Evolutionary conservation across 1,139 yeast species (phyloP).

Genomic region (Geotrichum histeridarum): DNA sequence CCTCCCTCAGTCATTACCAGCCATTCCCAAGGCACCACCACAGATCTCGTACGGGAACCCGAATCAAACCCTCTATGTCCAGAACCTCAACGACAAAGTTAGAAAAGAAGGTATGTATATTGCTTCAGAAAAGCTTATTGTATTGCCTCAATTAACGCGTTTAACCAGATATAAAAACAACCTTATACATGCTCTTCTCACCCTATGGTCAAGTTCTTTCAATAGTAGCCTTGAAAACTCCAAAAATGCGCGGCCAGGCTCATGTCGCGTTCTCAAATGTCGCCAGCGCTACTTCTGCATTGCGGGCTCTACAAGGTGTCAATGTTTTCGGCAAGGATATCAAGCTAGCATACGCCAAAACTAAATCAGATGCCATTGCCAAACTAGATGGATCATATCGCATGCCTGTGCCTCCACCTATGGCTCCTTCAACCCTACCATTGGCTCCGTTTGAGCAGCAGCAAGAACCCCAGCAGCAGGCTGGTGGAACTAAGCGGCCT

Average conservation of each 20-base stretch:
- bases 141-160: neutral
- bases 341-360: constrained; percentile 45
- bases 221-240: constrained; percentile 46
- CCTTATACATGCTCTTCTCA: constrained; percentile 57
- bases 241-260: constrained; percentile 69
- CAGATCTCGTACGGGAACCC: constrained; percentile 26
- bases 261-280: constrained; percentile 54
- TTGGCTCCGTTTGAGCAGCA: constrained; percentile 23
- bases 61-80: constrained; percentile 55
- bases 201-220: constrained; percentile 65
- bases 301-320: constrained; percentile 46
- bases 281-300: constrained; percentile 51
- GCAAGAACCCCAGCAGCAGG: constrained; percentile 1
- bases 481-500: constrained; percentile 18
- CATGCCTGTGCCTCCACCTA: constrained; percentile 21
- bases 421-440: constrained; percentile 21
- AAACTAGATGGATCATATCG: constrained; percentile 32
- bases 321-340: constrained; percentile 55
- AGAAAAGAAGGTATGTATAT: constrained; percentile 30
- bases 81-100: constrained; percentile 63
- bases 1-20: neutral
- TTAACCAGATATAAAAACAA: constrained; percentile 43
- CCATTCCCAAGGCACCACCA: neutral
- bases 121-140: neutral
- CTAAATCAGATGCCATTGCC: constrained; percentile 34